These are phyloP conservation scores for Orobanche coerulescens DNA, from an alignment of 257 asterid genomes.

Conservation along the genomic window DNA sequence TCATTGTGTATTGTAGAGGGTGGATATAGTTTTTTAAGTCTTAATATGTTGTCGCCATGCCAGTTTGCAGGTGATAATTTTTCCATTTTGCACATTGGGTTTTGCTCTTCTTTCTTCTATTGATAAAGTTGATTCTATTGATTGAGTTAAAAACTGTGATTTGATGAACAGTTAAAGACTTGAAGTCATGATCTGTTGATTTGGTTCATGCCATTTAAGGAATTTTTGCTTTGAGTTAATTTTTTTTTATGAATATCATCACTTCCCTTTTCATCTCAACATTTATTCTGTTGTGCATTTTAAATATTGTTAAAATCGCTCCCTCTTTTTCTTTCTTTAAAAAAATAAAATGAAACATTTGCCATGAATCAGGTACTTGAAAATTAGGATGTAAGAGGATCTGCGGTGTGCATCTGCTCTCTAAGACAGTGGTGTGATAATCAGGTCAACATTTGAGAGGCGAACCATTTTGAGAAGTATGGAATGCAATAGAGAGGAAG, in stretches of 20 bases:
- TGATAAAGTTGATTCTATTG: neutral
- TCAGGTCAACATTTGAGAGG: slow-evolving; percentile 14
- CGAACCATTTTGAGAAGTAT: slow-evolving; percentile 27
- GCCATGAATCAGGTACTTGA: slow-evolving; percentile 25
- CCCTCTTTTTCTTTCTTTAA: no score
- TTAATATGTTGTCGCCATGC: no score
- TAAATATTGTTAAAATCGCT: neutral
- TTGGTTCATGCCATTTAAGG: neutral
- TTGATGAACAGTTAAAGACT: neutral
- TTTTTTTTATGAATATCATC: neutral
- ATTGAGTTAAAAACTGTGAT: neutral
- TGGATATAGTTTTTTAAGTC: neutral
- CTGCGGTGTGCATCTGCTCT: slow-evolving; percentile 16
- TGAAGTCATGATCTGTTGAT: neutral
- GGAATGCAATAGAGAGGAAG: slow-evolving; percentile 86
- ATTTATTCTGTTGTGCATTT: neutral
- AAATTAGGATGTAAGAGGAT: slow-evolving; percentile 10
- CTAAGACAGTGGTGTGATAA: no score
- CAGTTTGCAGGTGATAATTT: neutral
- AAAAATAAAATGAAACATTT: no score
- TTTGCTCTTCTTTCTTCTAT: neutral
- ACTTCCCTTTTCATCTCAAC: slow-evolving; percentile 1
- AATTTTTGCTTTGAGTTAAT: neutral
- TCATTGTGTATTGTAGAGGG: neutral
- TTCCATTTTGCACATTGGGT: neutral